Evolutionary conservation across 176 grass and related monocot species (phyloP).

Genomic region (Aegilops sharonensis): DNA sequence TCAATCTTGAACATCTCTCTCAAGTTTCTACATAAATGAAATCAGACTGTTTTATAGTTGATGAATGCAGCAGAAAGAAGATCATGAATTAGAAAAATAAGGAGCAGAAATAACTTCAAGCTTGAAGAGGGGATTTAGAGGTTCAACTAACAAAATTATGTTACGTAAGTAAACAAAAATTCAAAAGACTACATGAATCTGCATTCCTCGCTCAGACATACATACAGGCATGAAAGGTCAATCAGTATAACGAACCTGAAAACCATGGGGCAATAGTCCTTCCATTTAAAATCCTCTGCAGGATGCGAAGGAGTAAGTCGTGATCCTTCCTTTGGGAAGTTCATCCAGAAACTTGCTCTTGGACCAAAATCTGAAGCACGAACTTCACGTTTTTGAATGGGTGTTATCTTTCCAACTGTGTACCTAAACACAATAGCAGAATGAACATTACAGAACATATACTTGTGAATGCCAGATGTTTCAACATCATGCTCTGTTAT

Average conservation of each 20-base stretch:
- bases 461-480: neutral
- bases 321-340: conserved; percentile 89
- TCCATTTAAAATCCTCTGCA: conserved; percentile 99
- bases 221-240: neutral
- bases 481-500: neutral
- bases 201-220: neutral
- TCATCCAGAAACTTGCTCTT: conserved; percentile 98
- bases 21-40: conserved; percentile 72
- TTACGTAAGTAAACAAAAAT: neutral
- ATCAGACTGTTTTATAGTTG: conserved; percentile 8
- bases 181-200: conserved; percentile 9
- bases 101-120: neutral
- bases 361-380: conserved; percentile 93
- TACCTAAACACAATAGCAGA: conserved; percentile 57
- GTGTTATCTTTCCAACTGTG: conserved; percentile 99
- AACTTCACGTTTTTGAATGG: conserved; percentile 92
- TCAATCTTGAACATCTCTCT: conserved; percentile 99
- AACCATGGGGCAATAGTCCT: conserved; percentile 99
- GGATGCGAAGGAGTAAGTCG: conserved; percentile 86
- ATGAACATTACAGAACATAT: conserved; percentile 12
- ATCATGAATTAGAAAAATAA: neutral
- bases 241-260: conserved; percentile 67
- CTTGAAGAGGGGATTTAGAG: neutral
- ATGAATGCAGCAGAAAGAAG: neutral
- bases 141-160: neutral